Conservation (phyloP, 805 yeast genomes). For the Vanderwaltozyma verrucispora region DNA sequence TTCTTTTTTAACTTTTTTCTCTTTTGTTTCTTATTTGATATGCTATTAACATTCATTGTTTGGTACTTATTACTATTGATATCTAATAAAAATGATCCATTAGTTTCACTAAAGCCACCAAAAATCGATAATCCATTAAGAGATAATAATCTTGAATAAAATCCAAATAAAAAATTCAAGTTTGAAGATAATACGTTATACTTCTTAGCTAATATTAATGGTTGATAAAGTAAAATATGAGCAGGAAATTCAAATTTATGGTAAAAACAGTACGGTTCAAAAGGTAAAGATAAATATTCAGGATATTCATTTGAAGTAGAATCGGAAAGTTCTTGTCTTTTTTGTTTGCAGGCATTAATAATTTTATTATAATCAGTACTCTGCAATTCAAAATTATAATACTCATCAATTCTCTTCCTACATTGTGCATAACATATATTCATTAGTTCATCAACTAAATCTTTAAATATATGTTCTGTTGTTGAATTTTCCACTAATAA, state of each 20-base stretch:
- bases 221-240: slow-evolving; percentile 22
- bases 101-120: slow-evolving; percentile 17
- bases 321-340: slow-evolving; percentile 15
- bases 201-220: slow-evolving; percentile 17
- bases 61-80: neutral
- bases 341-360: slow-evolving; percentile 13
- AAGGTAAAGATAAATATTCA: slow-evolving; percentile 24
- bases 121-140: slow-evolving; percentile 22
- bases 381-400: slow-evolving; percentile 1
- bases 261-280: slow-evolving; percentile 29
- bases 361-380: slow-evolving; percentile 14
- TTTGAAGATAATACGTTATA: slow-evolving; percentile 16
- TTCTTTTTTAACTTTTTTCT: slow-evolving; percentile 1
- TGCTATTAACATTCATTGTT: neutral
- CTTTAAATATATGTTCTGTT: slow-evolving; percentile 18
- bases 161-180: slow-evolving; percentile 22
- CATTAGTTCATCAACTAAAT: slow-evolving; percentile 21
- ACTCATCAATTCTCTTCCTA: slow-evolving; percentile 8
- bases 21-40: no score
- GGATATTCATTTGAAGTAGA: slow-evolving; percentile 25
- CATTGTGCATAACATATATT: slow-evolving; percentile 20
- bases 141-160: slow-evolving; percentile 21
- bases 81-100: slow-evolving; percentile 1
- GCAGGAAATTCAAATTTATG: slow-evolving; percentile 27
- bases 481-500: slow-evolving; percentile 16